These are phyloP conservation scores for Chlorella sp. DNA, from an alignment of 139 green algal species.

Conservation along the genomic window DNA sequence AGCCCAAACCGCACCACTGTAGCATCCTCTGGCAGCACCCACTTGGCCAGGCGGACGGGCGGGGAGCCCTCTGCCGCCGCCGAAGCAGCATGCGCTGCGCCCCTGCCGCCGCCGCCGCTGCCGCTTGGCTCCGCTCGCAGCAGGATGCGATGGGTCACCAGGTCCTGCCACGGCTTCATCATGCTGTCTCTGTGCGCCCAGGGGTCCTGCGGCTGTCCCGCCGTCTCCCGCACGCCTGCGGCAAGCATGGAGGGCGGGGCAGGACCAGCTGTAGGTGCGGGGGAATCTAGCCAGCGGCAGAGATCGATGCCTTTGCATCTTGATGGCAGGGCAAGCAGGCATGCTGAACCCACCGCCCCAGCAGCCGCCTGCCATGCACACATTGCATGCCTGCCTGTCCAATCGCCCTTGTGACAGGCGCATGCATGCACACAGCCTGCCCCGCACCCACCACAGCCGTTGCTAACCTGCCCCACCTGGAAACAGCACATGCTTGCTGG, in stretches of 20 bases:
- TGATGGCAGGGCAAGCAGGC: too few species aligned
- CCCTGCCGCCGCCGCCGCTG: neutral
- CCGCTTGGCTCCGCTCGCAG: neutral
- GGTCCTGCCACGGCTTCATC: constrained; percentile 41
- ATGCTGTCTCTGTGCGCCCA: constrained; percentile 34
- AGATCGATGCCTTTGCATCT: too few species aligned
- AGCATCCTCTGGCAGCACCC: constrained; percentile 6
- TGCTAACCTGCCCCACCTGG: neutral
- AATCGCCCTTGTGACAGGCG: too few species aligned
- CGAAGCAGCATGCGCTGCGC: too few species aligned
- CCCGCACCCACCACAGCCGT: neutral
- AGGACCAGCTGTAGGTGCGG: neutral
- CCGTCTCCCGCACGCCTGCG: neutral
- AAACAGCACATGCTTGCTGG: constrained; percentile 28
- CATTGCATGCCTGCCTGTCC: too few species aligned
- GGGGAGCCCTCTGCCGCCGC: too few species aligned
- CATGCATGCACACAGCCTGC: too few species aligned
- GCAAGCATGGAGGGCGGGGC: neutral
- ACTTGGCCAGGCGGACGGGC: constrained; percentile 3
- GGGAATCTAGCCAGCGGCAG: too few species aligned
- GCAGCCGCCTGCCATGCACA: too few species aligned
- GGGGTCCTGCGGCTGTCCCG: neutral
- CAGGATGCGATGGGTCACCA: constrained; percentile 39
- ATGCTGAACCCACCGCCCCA: too few species aligned
- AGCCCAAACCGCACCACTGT: neutral